phyloP scores from a whole-genome alignment of 1,284 basidiomycete genomes.

The Ganoderma sinense region DNA sequence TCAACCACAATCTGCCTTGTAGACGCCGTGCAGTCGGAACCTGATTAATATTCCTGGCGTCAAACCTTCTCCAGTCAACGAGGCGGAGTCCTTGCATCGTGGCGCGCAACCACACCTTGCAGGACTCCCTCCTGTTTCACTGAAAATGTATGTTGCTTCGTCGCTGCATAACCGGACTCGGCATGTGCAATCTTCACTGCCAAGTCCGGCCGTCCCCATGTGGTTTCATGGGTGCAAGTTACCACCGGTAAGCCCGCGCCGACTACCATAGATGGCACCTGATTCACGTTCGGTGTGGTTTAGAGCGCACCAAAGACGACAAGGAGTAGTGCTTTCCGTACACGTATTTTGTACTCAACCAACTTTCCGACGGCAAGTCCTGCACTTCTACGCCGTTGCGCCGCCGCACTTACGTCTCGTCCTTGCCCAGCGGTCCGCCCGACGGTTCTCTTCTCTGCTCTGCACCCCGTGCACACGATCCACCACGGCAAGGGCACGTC shows the following conservation, averaged over 20 bases:
- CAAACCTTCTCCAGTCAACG: background rate
- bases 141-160: background rate
- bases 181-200: background rate
- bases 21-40: constrained; percentile 7
- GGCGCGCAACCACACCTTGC: background rate
- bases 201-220: background rate
- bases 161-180: background rate
- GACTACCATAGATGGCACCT: background rate
- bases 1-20: background rate
- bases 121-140: background rate
- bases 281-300: constrained; percentile 1
- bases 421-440: background rate
- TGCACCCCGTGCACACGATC: background rate
- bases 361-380: background rate
- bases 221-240: background rate
- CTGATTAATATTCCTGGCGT: background rate
- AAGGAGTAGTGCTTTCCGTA: background rate
- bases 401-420: background rate
- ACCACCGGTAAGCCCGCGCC: background rate
- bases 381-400: background rate
- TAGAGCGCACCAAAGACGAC: background rate
- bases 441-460: background rate
- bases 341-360: background rate
- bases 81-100: background rate
- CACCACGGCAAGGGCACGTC: background rate